Conservation (phyloP, 257 asterid species). For the Solanum piurae region DNA sequence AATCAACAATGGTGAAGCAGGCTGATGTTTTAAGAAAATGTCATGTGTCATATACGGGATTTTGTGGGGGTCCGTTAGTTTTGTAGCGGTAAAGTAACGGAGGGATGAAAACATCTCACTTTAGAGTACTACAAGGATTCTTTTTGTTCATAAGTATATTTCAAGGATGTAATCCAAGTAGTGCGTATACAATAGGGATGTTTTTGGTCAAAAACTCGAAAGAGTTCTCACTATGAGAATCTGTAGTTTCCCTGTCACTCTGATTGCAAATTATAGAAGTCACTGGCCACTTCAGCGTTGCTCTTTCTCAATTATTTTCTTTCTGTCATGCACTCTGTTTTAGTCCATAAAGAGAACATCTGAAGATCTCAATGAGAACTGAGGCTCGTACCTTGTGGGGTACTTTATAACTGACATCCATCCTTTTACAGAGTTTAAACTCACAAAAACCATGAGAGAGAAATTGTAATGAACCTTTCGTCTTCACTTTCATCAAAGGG, state of each 20-base stretch:
- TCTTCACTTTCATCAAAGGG: background rate
- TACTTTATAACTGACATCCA: background rate
- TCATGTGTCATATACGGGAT: background rate
- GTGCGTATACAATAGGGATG: background rate
- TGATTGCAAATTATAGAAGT: background rate
- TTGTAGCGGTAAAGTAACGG: background rate
- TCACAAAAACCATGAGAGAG: background rate
- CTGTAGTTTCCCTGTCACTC: background rate
- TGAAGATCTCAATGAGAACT: background rate
- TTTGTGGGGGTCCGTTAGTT: background rate
- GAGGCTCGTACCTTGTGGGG: background rate
- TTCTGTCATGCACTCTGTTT: background rate
- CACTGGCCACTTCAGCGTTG: background rate
- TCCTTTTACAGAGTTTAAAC: background rate
- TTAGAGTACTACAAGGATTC: background rate
- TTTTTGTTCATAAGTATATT: background rate
- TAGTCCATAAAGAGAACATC: background rate
- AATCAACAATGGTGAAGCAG: background rate
- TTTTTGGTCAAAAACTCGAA: background rate
- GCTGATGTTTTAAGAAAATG: background rate
- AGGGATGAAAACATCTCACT: background rate
- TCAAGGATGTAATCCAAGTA: background rate
- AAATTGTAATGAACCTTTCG: background rate
- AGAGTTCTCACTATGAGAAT: background rate
- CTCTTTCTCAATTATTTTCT: background rate